phyloP scores from a whole-genome alignment of 805 yeast genomes.

The Debaryomyces prosopidis region DNA sequence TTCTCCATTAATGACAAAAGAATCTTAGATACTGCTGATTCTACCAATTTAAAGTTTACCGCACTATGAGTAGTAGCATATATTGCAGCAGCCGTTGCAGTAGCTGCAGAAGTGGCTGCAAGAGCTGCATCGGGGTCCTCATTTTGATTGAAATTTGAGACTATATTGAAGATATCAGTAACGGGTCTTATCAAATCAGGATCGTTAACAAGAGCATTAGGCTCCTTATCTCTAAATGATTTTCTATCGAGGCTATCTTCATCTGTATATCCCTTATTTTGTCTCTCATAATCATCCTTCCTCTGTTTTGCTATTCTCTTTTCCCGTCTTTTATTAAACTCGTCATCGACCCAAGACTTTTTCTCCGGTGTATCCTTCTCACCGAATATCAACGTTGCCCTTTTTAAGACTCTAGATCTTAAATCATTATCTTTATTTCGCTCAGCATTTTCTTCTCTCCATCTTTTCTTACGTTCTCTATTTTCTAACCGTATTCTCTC shows the following conservation, averaged over 20 bases:
- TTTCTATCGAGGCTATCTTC: conserved; percentile 9
- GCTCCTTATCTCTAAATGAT: conserved; percentile 16
- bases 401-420: conserved; percentile 69
- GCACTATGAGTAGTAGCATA: conserved; percentile 25
- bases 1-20: conserved; percentile 23
- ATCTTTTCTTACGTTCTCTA: conserved; percentile 74
- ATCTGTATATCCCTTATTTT: conserved; percentile 12
- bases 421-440: conserved; percentile 88
- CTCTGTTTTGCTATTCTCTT: conserved; percentile 54
- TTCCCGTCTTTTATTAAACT: conserved; percentile 64
- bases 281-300: conserved; percentile 22
- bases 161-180: conserved; percentile 36
- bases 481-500: conserved; percentile 67
- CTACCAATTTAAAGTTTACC: conserved; percentile 21
- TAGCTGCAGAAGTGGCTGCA: conserved; percentile 36
- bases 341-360: conserved; percentile 70
- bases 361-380: conserved; percentile 51
- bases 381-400: conserved; percentile 72
- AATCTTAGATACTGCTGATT: conserved; percentile 22
- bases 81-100: conserved; percentile 39
- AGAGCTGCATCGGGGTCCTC: conserved; percentile 35
- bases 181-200: conserved; percentile 24
- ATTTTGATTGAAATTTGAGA: conserved; percentile 30
- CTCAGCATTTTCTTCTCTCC: conserved; percentile 80
- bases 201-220: conserved; percentile 23